These are phyloP conservation scores for Mariannaea elegans DNA, from an alignment of 2,329 filamentous ascomycete genomes.

Conservation along the genomic window DNA sequence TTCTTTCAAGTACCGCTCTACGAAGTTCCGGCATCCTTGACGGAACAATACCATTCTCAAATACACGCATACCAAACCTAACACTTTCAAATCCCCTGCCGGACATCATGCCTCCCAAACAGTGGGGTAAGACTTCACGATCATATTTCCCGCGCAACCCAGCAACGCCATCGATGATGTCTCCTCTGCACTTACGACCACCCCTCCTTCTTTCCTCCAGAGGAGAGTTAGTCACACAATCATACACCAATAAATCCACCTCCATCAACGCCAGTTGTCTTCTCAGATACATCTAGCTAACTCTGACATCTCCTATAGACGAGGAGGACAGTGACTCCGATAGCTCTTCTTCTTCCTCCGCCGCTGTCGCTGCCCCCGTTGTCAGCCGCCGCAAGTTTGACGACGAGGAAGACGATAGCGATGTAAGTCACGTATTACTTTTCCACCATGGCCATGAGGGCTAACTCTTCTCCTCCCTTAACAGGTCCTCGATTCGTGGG, in stretches of 20 bases:
- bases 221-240: neutral
- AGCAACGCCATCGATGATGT: neutral
- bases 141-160: neutral
- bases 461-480: conserved; percentile 10
- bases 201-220: neutral
- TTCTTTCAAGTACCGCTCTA: neutral
- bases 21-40: conserved; percentile 12
- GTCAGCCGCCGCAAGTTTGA: conserved; percentile 74
- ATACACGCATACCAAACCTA: conserved; percentile 13
- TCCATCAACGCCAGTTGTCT: neutral
- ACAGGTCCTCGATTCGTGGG: conserved; percentile 96
- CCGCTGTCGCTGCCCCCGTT: conserved; percentile 48
- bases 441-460: neutral
- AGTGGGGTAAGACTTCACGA: conserved; percentile 51
- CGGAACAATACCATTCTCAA: conserved; percentile 9
- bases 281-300: conserved; percentile 17
- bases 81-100: conserved; percentile 21
- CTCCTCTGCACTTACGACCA: neutral
- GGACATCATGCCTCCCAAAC: conserved; percentile 54
- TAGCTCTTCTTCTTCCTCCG: conserved; percentile 53
- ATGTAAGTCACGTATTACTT: conserved; percentile 63
- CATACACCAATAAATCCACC: conserved; percentile 34
- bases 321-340: conserved; percentile 52
- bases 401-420: conserved; percentile 86
- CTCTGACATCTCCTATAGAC: conserved; percentile 39